Evolutionary conservation across 768 basidiomycete species (phyloP).

Genomic region (Tephrocybe sp.): DNA sequence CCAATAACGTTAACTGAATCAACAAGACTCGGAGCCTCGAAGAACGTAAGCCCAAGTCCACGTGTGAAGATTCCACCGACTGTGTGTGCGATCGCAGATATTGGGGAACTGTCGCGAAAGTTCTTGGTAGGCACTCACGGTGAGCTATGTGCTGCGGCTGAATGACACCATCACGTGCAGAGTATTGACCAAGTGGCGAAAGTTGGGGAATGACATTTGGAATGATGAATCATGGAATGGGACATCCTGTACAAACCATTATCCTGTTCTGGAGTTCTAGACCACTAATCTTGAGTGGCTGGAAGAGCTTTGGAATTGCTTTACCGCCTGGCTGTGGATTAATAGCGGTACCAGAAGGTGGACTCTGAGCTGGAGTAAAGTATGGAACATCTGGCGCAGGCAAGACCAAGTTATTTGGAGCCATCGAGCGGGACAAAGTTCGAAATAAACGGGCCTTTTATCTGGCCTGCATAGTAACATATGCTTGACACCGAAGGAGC

Average conservation of each 20-base stretch:
- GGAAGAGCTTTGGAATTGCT: conserved; percentile 40
- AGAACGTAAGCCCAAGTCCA: conserved; percentile 55
- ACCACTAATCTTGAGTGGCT: conserved; percentile 54
- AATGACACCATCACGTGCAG: conserved; percentile 48
- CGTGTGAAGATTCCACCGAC: conserved; percentile 54
- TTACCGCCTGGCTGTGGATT: conserved; percentile 37
- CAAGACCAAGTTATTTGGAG: conserved; percentile 12
- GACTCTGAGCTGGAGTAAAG: conserved; percentile 44
- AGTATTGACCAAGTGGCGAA: conserved; percentile 62
- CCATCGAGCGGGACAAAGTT: no score
- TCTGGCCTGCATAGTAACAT: no score
- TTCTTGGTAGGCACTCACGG: conserved; percentile 41
- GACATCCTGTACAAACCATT: conserved; percentile 40
- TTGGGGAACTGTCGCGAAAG: conserved; percentile 14
- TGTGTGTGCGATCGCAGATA: conserved; percentile 24
- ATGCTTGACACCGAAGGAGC: no score
- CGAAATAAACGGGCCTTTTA: no score
- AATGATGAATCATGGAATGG: neutral
- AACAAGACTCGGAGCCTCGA: no score
- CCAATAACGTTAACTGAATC: no score
- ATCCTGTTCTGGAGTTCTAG: conserved; percentile 54
- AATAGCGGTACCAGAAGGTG: conserved; percentile 41
- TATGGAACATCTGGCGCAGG: conserved; percentile 23
- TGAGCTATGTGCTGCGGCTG: conserved; percentile 61
- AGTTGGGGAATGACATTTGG: conserved; percentile 24